phyloP scores from a whole-genome alignment of 306 rosid species.

The Malus domestica region ASM211411v1 NC_041804.1:760001-760500 shows the following conservation, averaged over 20 bases:
- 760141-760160: too few relatives aligned
- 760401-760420: neutral
- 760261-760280: too few relatives aligned
- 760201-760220: too few relatives aligned
- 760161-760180: too few relatives aligned
- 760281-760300: too few relatives aligned
- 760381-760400: neutral
- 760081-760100: too few relatives aligned
- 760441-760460: neutral
- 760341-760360: neutral
- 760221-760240: too few relatives aligned
- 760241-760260: too few relatives aligned
- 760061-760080: neutral
- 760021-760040: conserved; percentile 99
- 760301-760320: too few relatives aligned
- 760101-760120: too few relatives aligned
- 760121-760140: too few relatives aligned
- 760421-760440: neutral
- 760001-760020: conserved; percentile 53
- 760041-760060: conserved; percentile 38
- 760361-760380: neutral
- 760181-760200: too few relatives aligned
- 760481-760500: neutral
- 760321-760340: neutral
- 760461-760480: neutral